These are phyloP conservation scores for Ustilago shanxiensis DNA, from an alignment of 1,284 basidiomycete species.

Conservation along the genomic window DNA sequence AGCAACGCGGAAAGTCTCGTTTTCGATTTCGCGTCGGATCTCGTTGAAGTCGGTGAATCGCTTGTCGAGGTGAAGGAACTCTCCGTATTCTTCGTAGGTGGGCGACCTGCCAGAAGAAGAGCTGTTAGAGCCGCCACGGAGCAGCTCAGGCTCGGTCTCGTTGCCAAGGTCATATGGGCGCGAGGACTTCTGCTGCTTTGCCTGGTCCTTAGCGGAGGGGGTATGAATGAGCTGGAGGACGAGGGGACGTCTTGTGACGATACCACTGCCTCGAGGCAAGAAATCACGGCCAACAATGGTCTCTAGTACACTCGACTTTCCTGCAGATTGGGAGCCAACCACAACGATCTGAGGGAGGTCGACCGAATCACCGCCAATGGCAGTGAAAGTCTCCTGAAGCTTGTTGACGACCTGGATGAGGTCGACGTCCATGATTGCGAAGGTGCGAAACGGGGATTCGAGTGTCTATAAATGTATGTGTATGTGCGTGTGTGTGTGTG, in stretches of 20 bases:
- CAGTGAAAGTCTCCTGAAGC: constrained; percentile 77
- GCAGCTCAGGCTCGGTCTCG: constrained; percentile 30
- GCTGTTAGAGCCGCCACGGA: constrained; percentile 22
- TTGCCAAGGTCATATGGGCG: constrained; percentile 38
- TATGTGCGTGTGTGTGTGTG: no score
- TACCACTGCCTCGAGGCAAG: constrained; percentile 90
- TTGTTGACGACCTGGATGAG: constrained; percentile 95
- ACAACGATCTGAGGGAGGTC: constrained; percentile 73
- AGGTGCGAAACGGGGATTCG: neutral
- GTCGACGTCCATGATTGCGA: constrained; percentile 73
- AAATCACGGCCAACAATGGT: constrained; percentile 87
- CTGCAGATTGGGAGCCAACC: constrained; percentile 73
- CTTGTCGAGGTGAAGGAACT: constrained; percentile 96
- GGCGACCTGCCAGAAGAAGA: constrained; percentile 29
- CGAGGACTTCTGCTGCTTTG: constrained; percentile 23
- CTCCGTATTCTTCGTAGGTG: constrained; percentile 83
- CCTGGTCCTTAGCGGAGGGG: constrained; percentile 68
- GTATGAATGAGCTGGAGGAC: constrained; percentile 94
- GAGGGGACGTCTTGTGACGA: constrained; percentile 93
- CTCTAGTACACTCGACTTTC: constrained; percentile 75
- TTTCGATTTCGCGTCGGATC: constrained; percentile 95
- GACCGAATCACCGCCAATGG: constrained; percentile 73
- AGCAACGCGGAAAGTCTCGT: constrained; percentile 96
- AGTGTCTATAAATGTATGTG: no score
- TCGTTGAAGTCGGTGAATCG: constrained; percentile 95